Evolutionary conservation across 2,329 filamentous ascomycete genomes (phyloP), one percentile per base, ranked within the genome.

Genomic region (Byssoonygena ceratinophila): DNA sequence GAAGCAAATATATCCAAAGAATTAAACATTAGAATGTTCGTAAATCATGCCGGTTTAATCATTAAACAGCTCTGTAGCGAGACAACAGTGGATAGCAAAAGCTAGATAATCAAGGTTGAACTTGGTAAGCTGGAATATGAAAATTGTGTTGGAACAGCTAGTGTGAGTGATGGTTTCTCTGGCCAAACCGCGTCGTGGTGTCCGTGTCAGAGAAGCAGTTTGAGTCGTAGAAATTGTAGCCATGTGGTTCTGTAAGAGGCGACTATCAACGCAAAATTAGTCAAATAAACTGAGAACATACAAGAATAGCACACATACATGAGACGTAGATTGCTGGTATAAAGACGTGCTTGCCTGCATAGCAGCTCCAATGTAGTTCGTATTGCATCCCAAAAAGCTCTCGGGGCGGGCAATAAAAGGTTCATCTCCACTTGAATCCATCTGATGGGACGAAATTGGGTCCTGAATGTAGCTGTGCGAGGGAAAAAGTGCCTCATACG

Each of bases 311-410:
- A 29, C 9, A 27, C 29, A 40, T 44, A 51, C 49, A 14, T 51
- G 31, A 8, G 39, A 6, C 8, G 25, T 18, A 40, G 65, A 61
- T 45, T 71, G 67, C 34, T 64, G 55, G 53, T 68, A 65, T 20
- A 68, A 59, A 41, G 69, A 63, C 23, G 60, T 52, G 31, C 63
- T 59, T 45, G 64, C 65, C 23, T 77, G 7, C 76, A 74, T 20
- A 77, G 76, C 20, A 22, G 23, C 22, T 44, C 23, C 40, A 27
- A 9, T 44, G 63, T 81, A 82, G 65, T 76, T 79, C 68, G 80
- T 76, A 60, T 74, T 75, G 63, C 81, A 81, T 0, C 78, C 78
- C 61, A 74, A 78, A 52, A 79, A 74, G 51, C 78, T 74, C 46
- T 72, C 71, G 49, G 80, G 76, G 46, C 80, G 78, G 53, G 71